Percentiles rank a stretch among this genome's conserved stretches.
Evolutionary conservation across 371 early-diverging fungal genomes (phyloP).

Genomic region (Mortierella sp.): DNA sequence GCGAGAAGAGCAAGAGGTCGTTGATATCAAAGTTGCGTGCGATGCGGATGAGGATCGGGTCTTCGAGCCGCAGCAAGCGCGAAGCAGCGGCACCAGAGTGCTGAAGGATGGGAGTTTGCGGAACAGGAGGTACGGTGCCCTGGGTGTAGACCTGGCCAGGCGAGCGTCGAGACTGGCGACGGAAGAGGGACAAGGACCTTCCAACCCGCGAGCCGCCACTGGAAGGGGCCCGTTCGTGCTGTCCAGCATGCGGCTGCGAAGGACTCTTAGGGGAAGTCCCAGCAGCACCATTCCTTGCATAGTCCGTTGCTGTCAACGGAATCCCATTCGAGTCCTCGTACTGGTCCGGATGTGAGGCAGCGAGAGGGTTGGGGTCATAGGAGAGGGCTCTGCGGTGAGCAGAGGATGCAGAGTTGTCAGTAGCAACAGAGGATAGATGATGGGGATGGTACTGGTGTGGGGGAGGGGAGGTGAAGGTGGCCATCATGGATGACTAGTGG

Average conservation of each 20-base stretch:
- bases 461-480: slow-evolving; percentile 15
- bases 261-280: neutral
- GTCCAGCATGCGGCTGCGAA: neutral
- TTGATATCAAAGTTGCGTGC: slow-evolving; percentile 31
- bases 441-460: slow-evolving; percentile 8
- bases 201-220: slow-evolving; percentile 17
- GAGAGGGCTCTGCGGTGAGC: slow-evolving; percentile 37
- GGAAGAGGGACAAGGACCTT: slow-evolving; percentile 46
- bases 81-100: slow-evolving; percentile 42
- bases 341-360: slow-evolving; percentile 7
- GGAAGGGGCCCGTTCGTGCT: slow-evolving; percentile 3
- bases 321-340: slow-evolving; percentile 30
- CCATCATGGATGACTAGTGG: slow-evolving; percentile 30
- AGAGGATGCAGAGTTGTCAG: slow-evolving; percentile 29
- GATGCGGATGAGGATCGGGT: slow-evolving; percentile 47
- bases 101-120: slow-evolving; percentile 43
- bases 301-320: slow-evolving; percentile 33
- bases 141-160: slow-evolving; percentile 39
- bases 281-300: slow-evolving; percentile 8
- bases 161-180: slow-evolving; percentile 23
- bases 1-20: slow-evolving; percentile 38
- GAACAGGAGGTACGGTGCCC: slow-evolving; percentile 44
- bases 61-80: slow-evolving; percentile 37
- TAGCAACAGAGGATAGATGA: slow-evolving; percentile 23
- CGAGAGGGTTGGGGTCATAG: slow-evolving; percentile 31